phyloP scores from a whole-genome alignment of 2,329 filamentous ascomycete species.

The Epichloe coenophiala region DNA sequence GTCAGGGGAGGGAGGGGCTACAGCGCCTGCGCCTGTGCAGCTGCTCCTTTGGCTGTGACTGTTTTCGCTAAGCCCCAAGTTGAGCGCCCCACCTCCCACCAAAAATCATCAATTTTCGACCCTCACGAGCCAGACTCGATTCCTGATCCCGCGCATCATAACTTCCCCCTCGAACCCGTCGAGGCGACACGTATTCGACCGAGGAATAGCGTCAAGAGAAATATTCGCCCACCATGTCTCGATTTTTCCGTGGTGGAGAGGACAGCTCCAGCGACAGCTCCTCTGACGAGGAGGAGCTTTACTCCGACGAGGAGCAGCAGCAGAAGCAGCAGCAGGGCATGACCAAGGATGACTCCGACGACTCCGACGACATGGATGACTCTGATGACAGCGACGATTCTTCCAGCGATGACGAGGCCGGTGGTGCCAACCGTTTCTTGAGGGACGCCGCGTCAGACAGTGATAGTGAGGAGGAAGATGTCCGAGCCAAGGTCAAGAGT shows the following conservation, averaged over 20 bases:
- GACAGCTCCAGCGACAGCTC: conserved; percentile 93
- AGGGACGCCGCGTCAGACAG: conserved; percentile 58
- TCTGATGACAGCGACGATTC: conserved; percentile 42
- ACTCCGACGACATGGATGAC: conserved; percentile 27
- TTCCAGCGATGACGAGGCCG: conserved; percentile 51
- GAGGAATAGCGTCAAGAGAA: conserved; percentile 6
- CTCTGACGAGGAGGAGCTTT: conserved; percentile 93
- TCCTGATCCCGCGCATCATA: conserved; percentile 22
- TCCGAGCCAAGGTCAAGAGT: conserved; percentile 80
- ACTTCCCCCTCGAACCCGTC: conserved; percentile 8
- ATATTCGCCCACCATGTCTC: conserved; percentile 58
- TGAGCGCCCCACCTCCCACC: conserved; percentile 27
- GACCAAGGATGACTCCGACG: conserved; percentile 20
- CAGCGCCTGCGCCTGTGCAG: not conserved
- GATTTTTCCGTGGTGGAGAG: conserved; percentile 84
- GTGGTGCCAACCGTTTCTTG: conserved; percentile 75
- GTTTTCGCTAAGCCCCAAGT: conserved; percentile 25
- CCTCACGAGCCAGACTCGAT: conserved; percentile 15
- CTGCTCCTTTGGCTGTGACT: not conserved
- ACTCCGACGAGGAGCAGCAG: conserved; percentile 38
- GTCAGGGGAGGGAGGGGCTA: not conserved
- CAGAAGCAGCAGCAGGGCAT: conserved; percentile 26
- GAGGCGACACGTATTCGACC: conserved; percentile 3
- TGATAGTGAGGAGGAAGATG: conserved; percentile 78
- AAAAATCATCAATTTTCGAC: conserved; percentile 29